phyloP scores from a whole-genome alignment of 2,329 filamentous ascomycete genomes.

The Ophiognomonia clavigignenti-juglandacearum region DNA sequence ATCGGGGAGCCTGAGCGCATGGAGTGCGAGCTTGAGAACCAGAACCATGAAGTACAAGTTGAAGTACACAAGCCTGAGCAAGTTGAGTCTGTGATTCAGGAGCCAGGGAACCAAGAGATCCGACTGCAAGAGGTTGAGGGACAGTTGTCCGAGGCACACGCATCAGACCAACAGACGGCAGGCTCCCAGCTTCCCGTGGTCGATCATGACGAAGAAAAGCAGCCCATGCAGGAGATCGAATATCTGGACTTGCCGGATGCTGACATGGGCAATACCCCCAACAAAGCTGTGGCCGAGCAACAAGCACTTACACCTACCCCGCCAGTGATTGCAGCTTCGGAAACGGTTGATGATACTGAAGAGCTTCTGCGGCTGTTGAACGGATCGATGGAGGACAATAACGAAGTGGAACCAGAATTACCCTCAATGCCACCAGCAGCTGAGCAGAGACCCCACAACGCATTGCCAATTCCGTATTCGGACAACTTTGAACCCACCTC shows the following conservation, averaged over 20 bases:
- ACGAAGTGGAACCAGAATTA: slow-evolving; percentile 1
- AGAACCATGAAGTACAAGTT: no score
- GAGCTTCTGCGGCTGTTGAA: slow-evolving; percentile 11
- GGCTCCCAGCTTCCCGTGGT: background rate
- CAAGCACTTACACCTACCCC: background rate
- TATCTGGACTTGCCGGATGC: background rate
- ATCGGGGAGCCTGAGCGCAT: no score
- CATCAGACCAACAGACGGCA: background rate
- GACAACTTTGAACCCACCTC: slow-evolving; percentile 17
- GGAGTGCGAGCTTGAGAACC: no score
- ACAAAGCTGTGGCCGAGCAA: background rate
- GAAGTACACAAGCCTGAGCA: no score
- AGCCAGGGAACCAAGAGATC: background rate
- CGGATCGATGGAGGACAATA: background rate
- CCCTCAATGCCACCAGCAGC: slow-evolving; percentile 11
- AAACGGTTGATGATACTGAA: slow-evolving; percentile 2
- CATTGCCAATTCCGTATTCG: slow-evolving; percentile 15
- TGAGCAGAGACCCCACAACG: slow-evolving; percentile 16
- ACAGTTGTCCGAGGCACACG: background rate
- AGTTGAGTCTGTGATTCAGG: no score
- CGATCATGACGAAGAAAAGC: background rate
- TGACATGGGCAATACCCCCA: background rate
- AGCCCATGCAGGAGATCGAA: background rate
- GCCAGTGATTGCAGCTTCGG: background rate
- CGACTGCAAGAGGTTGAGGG: background rate